Evolutionary conservation across 2,329 filamentous ascomycete species (phyloP), one percentile per base, ranked within the genome.

Genomic region (Metarhizium humberi): DNA sequence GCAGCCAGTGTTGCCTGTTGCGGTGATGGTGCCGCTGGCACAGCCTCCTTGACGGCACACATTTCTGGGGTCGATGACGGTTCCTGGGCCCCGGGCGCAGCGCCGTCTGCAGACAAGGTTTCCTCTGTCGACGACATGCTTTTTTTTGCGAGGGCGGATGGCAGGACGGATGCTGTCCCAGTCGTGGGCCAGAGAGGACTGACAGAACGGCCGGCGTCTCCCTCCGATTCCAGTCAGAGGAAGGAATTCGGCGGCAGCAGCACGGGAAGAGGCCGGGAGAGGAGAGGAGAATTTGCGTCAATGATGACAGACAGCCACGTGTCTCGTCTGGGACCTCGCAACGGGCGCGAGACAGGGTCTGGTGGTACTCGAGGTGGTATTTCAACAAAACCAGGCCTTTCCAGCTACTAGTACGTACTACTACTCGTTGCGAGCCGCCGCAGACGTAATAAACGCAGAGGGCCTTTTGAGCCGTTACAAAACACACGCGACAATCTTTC

Each of bases 41-140:
- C 55, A 54, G 55, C 52, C 55, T 57, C 52, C 52, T 52, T 50
- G 32, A 40, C 43, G 25, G 48, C 48, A 34, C 30, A 25, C 29
- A 52, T 8, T 46, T 45, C 52, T 34, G 52, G 42, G 49, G 49
- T 47, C 20, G 52, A 43, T 3, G 52, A 36, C 32, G 25, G 36
- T 25, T 52, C 55, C 51, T 54, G 20, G 52, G 42, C 48, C 18
- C 50, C 49, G 38, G 50, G 36, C 25, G 46, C n/a, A 36, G 7
- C 34, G 38, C 45, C 20, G 10, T 3, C 13, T 11, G 45, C 25
- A 11, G 42, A 11, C 42, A 43, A 14, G 40, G 40, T 43, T 43
- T 45, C n/a, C 38, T 7, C 6, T 11, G 8, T 40, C 10, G 14
- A 40, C 38, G 38, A 16, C 38, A 45, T 34, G 32, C 32, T 34